Percentiles rank a stretch among this genome's conserved stretches.
Evolutionary conservation across 2,329 filamentous ascomycete genomes (phyloP).

Genomic region (Acrodontium crateriforme): DNA sequence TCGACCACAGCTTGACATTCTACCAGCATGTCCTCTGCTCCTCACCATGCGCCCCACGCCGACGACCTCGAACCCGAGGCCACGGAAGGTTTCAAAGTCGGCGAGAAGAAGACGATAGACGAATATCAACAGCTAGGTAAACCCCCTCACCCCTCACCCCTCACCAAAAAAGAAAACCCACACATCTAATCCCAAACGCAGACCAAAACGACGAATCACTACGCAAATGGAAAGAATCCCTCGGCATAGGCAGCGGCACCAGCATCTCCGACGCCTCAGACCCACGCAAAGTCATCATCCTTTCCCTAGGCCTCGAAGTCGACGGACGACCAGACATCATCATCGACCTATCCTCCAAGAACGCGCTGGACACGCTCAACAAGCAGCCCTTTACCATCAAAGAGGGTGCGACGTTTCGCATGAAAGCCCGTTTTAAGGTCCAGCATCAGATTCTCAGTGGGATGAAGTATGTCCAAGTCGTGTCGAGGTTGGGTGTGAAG

Average conservation of each 20-base stretch:
- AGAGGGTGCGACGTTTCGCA: conserved; percentile 84
- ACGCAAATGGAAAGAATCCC: conserved; percentile 92
- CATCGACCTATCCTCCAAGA: conserved; percentile 68
- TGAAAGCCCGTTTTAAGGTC: conserved; percentile 90
- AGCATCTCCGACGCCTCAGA: conserved; percentile 48
- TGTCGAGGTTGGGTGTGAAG: conserved; percentile 76
- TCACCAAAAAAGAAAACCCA: not conserved
- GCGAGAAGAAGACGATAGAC: conserved; percentile 94
- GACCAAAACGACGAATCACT: conserved; percentile 78
- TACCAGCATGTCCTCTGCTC: no score
- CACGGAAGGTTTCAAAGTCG: conserved; percentile 95
- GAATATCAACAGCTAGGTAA: conserved; percentile 76
- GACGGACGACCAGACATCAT: conserved; percentile 71
- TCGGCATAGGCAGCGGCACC: conserved; percentile 59
- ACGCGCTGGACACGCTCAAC: conserved; percentile 65
- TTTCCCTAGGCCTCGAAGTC: conserved; percentile 74
- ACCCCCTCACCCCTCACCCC: conserved; percentile 4
- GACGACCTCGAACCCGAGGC: conserved; percentile 77
- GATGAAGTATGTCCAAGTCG: conserved; percentile 87
- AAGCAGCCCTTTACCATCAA: conserved; percentile 95
- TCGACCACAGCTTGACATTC: no score
- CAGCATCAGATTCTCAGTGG: conserved; percentile 94
- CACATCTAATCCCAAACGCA: conserved; percentile 14
- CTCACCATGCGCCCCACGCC: no score
- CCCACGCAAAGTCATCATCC: conserved; percentile 82